phyloP scores from a whole-genome alignment of 805 yeast species.

The Hanseniaspora mollemarum region DNA sequence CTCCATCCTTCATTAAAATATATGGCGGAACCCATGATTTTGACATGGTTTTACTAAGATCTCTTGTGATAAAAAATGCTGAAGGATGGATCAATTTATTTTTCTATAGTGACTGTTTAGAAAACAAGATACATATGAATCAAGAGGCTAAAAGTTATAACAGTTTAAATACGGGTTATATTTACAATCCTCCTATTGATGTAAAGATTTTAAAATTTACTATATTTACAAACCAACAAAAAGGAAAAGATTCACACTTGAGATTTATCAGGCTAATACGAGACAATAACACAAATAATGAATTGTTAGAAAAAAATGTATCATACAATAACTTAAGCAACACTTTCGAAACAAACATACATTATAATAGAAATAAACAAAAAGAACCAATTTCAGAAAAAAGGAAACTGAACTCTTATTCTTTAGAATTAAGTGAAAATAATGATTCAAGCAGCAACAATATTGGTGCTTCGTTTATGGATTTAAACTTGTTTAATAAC shows the following conservation, averaged over 20 bases:
- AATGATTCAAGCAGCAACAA: neutral
- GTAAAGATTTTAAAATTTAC: slow-evolving; percentile 19
- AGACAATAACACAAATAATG: slow-evolving; percentile 7
- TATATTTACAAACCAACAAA: slow-evolving; percentile 59
- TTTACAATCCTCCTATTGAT: slow-evolving; percentile 16
- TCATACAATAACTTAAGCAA: too few relatives aligned
- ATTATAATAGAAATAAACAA: too few relatives aligned
- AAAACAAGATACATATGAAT: slow-evolving; percentile 22
- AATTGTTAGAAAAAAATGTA: neutral
- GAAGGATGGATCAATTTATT: slow-evolving; percentile 26
- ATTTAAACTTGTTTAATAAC: too few relatives aligned
- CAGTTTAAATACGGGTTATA: slow-evolving; percentile 25
- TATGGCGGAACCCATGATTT: slow-evolving; percentile 27
- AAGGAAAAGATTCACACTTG: slow-evolving; percentile 90
- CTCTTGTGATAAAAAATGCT: slow-evolving; percentile 22
- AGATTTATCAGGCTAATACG: slow-evolving; percentile 58
- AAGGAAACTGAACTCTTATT: neutral
- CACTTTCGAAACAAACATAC: too few relatives aligned
- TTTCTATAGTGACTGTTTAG: neutral
- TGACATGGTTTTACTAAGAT: slow-evolving; percentile 25
- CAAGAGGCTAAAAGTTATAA: slow-evolving; percentile 23
- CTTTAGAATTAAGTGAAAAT: too few relatives aligned
- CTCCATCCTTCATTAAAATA: slow-evolving; percentile 43
- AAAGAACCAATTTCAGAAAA: neutral
- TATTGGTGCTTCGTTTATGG: too few relatives aligned